Conservation (phyloP, 179 eudicot genomes). For the Vitellaria paradoxa region DNA sequence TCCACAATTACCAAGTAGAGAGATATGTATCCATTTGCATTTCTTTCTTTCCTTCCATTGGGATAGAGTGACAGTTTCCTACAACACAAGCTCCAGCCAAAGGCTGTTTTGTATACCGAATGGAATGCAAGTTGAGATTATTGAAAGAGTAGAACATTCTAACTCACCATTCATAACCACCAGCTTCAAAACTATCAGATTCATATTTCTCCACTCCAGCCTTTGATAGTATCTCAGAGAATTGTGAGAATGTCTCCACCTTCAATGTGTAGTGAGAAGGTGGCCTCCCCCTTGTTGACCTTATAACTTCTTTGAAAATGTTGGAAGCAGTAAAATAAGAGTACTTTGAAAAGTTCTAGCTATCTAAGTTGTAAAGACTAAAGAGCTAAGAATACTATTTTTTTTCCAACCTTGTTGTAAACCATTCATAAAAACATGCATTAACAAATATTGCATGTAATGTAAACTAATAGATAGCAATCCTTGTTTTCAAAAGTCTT, state of each 20-base stretch:
- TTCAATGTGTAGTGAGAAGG: conserved; percentile 10
- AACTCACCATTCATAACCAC: conserved; percentile 1
- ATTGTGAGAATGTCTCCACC: background rate
- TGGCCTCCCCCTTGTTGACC: conserved; percentile 6
- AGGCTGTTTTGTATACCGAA: background rate
- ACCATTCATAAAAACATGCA: background rate
- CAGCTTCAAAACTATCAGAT: conserved; percentile 1
- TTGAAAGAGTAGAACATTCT: background rate
- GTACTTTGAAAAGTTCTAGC: background rate
- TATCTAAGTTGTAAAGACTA: background rate
- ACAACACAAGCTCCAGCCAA: background rate
- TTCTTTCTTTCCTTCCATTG: conserved; percentile 4
- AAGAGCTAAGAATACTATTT: too few species aligned
- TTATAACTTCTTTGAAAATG: background rate
- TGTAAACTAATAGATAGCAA: background rate
- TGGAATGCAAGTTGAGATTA: background rate
- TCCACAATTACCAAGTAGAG: conserved; percentile 11
- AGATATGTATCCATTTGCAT: conserved; percentile 3
- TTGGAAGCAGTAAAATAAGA: background rate
- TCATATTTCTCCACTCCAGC: background rate
- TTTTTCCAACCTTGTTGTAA: too few species aligned
- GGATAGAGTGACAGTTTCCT: conserved; percentile 20
- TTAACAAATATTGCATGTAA: too few species aligned
- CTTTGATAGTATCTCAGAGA: background rate
- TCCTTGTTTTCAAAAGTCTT: background rate